These are phyloP conservation scores for Tephrocybe rancida DNA, from an alignment of 768 basidiomycete species.

Conservation along the genomic window DNA sequence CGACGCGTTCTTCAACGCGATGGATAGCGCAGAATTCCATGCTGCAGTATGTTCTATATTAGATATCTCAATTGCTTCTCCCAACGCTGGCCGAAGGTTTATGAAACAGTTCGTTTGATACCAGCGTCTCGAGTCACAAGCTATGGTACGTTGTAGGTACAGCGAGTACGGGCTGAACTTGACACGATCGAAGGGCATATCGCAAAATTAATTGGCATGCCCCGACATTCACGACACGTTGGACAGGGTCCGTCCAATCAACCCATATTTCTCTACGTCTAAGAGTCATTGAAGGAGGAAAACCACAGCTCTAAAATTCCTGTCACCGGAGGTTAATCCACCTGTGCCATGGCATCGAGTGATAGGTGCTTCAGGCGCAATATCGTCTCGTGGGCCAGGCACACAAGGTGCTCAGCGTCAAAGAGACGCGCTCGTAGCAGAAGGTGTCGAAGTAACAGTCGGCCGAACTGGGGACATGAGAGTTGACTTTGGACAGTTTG, in stretches of 20 bases:
- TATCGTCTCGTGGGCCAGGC: slow-evolving; percentile 84
- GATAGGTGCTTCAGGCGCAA: slow-evolving; percentile 65
- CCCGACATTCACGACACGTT: slow-evolving; percentile 76
- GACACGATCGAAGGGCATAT: slow-evolving; percentile 60
- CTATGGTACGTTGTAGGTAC: slow-evolving; percentile 54
- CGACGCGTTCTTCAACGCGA: slow-evolving; percentile 21
- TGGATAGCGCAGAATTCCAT: slow-evolving; percentile 68
- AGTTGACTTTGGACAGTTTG: slow-evolving; percentile 58
- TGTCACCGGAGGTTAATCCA: slow-evolving; percentile 58
- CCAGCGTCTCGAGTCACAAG: slow-evolving; percentile 71
- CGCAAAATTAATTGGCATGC: slow-evolving; percentile 81
- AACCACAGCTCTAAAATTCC: slow-evolving; percentile 71
- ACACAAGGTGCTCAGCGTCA: slow-evolving; percentile 81
- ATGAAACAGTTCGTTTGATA: slow-evolving; percentile 70
- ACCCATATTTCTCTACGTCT: not conserved
- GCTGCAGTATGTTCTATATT: slow-evolving; percentile 44
- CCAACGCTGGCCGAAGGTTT: slow-evolving; percentile 57
- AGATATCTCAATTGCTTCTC: not conserved
- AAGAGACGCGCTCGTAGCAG: slow-evolving; percentile 72
- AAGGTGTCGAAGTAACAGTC: slow-evolving; percentile 76
- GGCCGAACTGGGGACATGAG: slow-evolving; percentile 58
- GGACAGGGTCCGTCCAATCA: slow-evolving; percentile 64
- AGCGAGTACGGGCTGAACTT: not conserved
- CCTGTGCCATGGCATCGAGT: slow-evolving; percentile 87
- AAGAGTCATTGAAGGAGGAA: not conserved